These are phyloP conservation scores for Bromus sterilis DNA, from an alignment of 176 grass and related monocot species.

Conservation along the genomic window DNA sequence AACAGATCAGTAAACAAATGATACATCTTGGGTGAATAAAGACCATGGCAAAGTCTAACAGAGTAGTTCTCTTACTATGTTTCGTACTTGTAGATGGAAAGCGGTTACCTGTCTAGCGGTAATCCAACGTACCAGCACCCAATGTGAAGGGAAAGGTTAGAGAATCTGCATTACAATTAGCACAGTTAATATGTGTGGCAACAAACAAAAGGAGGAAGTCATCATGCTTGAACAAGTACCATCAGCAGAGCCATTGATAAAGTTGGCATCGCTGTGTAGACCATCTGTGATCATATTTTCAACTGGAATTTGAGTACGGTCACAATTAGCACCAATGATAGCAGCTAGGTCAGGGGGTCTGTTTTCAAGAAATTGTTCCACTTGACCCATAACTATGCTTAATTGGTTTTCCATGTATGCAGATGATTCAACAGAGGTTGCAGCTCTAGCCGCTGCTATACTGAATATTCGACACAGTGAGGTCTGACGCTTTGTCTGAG, in stretches of 20 bases:
- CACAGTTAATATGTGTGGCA: not conserved
- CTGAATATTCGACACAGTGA: constrained; percentile 65
- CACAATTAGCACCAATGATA: constrained; percentile 33
- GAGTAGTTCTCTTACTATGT: not conserved
- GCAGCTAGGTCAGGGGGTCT: constrained; percentile 47
- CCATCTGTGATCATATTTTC: constrained; percentile 58
- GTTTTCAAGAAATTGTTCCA: constrained; percentile 62
- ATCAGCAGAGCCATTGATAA: constrained; percentile 44
- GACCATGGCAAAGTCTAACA: not conserved
- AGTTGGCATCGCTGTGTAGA: constrained; percentile 63
- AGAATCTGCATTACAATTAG: constrained; percentile 47
- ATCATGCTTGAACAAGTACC: constrained; percentile 42
- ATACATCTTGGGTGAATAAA: not conserved
- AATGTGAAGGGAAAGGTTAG: constrained; percentile 76
- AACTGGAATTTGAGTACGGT: constrained; percentile 47
- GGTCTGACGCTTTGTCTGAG: constrained; percentile 40
- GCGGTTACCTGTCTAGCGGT: constrained; percentile 32
- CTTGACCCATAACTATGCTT: constrained; percentile 58
- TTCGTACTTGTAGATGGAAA: not conserved
- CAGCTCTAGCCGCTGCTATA: constrained; percentile 60
- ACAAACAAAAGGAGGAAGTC: not conserved
- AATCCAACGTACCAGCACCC: constrained; percentile 51
- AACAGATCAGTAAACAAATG: not conserved
- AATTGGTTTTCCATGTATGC: constrained; percentile 61
- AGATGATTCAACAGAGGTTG: constrained; percentile 51